Evolutionary conservation across 2,329 filamentous ascomycete species (phyloP).

Genomic region (Tolypocladium album): DNA sequence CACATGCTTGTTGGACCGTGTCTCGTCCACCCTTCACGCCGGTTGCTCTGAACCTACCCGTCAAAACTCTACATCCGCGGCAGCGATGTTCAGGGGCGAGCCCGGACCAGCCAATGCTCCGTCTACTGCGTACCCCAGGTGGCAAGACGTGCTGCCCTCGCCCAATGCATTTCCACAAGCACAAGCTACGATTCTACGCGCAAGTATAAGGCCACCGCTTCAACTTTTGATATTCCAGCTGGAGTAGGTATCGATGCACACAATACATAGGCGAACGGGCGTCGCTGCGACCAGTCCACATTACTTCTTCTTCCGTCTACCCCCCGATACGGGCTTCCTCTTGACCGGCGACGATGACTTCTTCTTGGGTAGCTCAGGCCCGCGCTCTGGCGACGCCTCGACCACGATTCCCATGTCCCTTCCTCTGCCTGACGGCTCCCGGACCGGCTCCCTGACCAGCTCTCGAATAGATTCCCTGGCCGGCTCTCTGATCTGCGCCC

Average conservation of each 20-base stretch:
- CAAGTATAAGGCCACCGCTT: neutral
- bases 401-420: slow-evolving; percentile 28
- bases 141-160: neutral
- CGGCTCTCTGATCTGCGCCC: slow-evolving; percentile 20
- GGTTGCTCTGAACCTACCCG: too few relatives aligned
- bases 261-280: neutral
- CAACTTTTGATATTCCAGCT: neutral
- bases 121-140: neutral
- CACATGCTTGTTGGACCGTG: too few relatives aligned
- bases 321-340: slow-evolving; percentile 22
- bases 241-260: neutral
- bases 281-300: slow-evolving; percentile 1
- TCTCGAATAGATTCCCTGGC: neutral
- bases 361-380: slow-evolving; percentile 21
- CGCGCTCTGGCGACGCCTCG: slow-evolving; percentile 21
- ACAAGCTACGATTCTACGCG: neutral
- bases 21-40: too few relatives aligned
- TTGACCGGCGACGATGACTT: slow-evolving; percentile 30
- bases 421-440: slow-evolving; percentile 13
- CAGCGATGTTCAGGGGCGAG: neutral
- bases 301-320: slow-evolving; percentile 24
- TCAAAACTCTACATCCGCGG: too few relatives aligned
- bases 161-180: neutral
- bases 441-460: slow-evolving; percentile 15
- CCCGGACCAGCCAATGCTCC: neutral